Evolutionary conservation across 345 rosid species (phyloP), one percentile per base, ranked within the genome.

Genomic region (Eucalyptus paniculata): DNA sequence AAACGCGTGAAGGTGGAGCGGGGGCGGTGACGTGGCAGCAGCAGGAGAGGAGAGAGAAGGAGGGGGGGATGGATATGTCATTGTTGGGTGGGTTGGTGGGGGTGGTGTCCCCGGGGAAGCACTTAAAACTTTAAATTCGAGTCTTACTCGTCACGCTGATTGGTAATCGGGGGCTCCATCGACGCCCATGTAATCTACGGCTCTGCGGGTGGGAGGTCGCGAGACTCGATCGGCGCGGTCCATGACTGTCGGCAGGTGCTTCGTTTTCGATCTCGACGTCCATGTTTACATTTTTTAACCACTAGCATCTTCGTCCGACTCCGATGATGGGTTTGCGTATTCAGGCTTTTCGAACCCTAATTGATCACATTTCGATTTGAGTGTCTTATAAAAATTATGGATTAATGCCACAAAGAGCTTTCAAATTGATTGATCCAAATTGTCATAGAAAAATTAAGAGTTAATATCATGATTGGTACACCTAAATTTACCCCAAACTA

Each of bases 251-350:
- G 62, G 62, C 62, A 56, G 6, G 17, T 6, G 69, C 69, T 30
- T 13, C 9, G 8, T 6, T 30, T 13, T 62, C 34, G 9, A 62
- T 30, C 17, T 62, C 18, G 34, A 28, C 2, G 0, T 5, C 0
- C 9, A 30, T 6, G 18, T 30, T 28, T 2, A 6, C 5, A 30
- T 62, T 6, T 28, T 13, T 7, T 12, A 28, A 6, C 17, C 0
- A 14, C 17, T 5, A 1, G 1, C 1, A 62, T 62, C 18, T 30
- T 30, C 2, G 0, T 6, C 4, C 0, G 8, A 3, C 32, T 28
- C 2, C 2, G 4, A 5, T 0, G 6, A 3, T 6, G 34, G 1
- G 8, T 6, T 30, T 1, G 9, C 17, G 0, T 62, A 3, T 62
- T 60, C 0, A 28, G 34, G 0, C 18, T 28, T 12, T 12, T 12